These are phyloP conservation scores for Acanthamoeba lugdunensis DNA, from an alignment of 208 protist genomes.

Conservation along the genomic window DNA sequence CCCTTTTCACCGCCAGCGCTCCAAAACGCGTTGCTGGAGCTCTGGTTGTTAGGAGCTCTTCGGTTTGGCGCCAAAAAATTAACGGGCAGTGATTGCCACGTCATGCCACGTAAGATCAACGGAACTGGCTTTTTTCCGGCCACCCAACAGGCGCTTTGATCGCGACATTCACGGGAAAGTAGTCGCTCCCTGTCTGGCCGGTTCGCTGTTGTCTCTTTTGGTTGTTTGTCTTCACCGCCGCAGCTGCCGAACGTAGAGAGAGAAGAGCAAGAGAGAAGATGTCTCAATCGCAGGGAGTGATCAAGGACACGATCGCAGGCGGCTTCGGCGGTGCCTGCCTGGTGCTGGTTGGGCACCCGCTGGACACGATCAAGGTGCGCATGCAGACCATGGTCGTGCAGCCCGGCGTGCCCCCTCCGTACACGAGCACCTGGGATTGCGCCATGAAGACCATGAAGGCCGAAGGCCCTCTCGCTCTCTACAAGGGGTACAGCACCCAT, in stretches of 20 bases:
- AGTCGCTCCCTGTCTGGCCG: background rate
- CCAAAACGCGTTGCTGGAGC: background rate
- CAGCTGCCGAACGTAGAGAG: background rate
- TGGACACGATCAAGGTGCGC: slow-evolving; percentile 85
- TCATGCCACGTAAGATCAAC: background rate
- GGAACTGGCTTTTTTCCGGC: background rate
- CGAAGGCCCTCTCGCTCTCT: slow-evolving; percentile 66
- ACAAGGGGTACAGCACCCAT: slow-evolving; percentile 58
- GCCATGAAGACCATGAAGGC: slow-evolving; percentile 76
- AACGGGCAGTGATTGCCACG: background rate
- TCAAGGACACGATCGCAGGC: slow-evolving; percentile 71
- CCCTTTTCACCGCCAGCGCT: background rate
- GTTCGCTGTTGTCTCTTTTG: background rate
- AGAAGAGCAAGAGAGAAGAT: background rate
- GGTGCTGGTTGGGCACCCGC: slow-evolving; percentile 81
- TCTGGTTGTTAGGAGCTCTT: background rate
- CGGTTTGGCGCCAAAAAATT: background rate
- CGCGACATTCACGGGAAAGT: background rate
- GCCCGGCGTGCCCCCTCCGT: slow-evolving; percentile 70
- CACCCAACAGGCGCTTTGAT: background rate
- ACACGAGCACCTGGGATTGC: slow-evolving; percentile 79
- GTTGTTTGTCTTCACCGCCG: background rate
- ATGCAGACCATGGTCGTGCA: slow-evolving; percentile 75
- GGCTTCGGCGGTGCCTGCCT: slow-evolving; percentile 80
- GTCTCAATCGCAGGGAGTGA: slow-evolving; percentile 34